These are phyloP conservation scores for Aspergillus viridinutans DNA, from an alignment of 2,329 filamentous ascomycete species.

Conservation along the genomic window DNA sequence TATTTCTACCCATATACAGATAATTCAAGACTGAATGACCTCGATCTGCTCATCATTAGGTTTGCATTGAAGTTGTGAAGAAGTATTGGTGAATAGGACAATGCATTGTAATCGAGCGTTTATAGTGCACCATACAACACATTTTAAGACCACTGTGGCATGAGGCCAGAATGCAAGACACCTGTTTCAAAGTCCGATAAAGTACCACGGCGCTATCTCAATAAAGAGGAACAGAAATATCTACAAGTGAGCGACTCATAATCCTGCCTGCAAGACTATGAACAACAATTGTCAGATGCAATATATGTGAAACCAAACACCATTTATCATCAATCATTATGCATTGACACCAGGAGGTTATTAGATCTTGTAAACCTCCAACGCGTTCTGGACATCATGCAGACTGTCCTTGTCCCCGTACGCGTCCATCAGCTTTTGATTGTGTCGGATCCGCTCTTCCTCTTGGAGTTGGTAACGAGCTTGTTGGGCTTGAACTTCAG, in stretches of 20 bases:
- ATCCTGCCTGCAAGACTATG: neutral
- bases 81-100: too few relatives aligned
- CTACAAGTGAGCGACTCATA: neutral
- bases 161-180: too few relatives aligned
- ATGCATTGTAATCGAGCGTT: too few relatives aligned
- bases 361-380: slow-evolving; percentile 42
- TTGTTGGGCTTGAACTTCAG: neutral
- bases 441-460: slow-evolving; percentile 33
- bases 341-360: slow-evolving; percentile 11
- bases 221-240: too few relatives aligned
- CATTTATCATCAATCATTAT: neutral
- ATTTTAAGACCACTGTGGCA: too few relatives aligned
- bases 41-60: too few relatives aligned
- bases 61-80: too few relatives aligned
- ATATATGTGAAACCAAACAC: neutral
- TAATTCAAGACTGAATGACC: too few relatives aligned
- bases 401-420: slow-evolving; percentile 44
- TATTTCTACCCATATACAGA: too few relatives aligned
- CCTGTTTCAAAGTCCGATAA: too few relatives aligned
- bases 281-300: neutral
- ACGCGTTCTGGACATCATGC: slow-evolving; percentile 42
- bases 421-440: slow-evolving; percentile 42
- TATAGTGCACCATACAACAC: too few relatives aligned
- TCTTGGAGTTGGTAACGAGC: slow-evolving; percentile 16
- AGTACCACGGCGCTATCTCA: too few relatives aligned